phyloP scores from a whole-genome alignment of 805 yeast genomes.

The Lipomyces anomalus region DNA sequence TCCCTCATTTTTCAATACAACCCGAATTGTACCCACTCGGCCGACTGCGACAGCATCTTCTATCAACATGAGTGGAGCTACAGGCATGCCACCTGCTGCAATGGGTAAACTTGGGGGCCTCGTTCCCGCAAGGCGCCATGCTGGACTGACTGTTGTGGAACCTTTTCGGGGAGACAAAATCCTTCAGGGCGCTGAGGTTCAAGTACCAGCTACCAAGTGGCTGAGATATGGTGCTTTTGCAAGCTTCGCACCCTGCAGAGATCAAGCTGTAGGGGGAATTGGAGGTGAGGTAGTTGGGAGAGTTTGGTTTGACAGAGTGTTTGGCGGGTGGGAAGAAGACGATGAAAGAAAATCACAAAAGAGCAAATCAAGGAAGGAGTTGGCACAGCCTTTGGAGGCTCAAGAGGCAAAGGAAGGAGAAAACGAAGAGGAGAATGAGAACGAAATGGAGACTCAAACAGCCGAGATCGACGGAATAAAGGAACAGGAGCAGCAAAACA shows the following conservation, averaged over 20 bases:
- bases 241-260: slow-evolving; percentile 62
- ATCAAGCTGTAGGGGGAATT: slow-evolving; percentile 52
- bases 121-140: slow-evolving; percentile 6
- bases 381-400: slow-evolving; percentile 6
- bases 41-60: slow-evolving; percentile 17
- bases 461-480: background rate
- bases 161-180: background rate
- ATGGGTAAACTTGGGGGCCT: slow-evolving; percentile 16
- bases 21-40: slow-evolving; percentile 56
- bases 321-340: slow-evolving; percentile 21
- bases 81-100: slow-evolving; percentile 13
- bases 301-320: slow-evolving; percentile 39
- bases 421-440: slow-evolving; percentile 22
- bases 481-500: slow-evolving; percentile 10
- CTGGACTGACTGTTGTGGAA: background rate
- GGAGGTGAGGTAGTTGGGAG: slow-evolving; percentile 34
- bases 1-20: slow-evolving; percentile 60
- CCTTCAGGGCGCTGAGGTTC: slow-evolving; percentile 35
- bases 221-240: slow-evolving; percentile 45
- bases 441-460: slow-evolving; percentile 17
- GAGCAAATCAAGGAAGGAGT: slow-evolving; percentile 4
- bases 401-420: slow-evolving; percentile 19
- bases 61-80: slow-evolving; percentile 5
- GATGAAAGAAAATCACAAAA: slow-evolving; percentile 4
- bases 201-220: slow-evolving; percentile 64